Evolutionary conservation across 768 basidiomycete genomes (phyloP).

Genomic region (Hypholoma sublateritium): DNA sequence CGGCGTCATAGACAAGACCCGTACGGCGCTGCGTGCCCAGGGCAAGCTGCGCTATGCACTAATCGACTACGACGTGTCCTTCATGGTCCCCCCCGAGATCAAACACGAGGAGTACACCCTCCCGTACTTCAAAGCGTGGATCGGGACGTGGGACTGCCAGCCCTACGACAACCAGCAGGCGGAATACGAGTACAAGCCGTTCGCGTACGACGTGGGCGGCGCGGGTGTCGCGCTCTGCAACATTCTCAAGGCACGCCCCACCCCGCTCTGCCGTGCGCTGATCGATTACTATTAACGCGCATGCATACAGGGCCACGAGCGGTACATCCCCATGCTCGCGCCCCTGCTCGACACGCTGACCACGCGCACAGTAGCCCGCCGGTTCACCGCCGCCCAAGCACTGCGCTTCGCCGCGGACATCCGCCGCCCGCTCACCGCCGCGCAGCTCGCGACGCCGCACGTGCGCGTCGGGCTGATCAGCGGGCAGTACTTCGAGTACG

Average conservation of each 20-base stretch:
- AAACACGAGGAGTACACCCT: constrained; percentile 5
- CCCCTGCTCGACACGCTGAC: constrained; percentile 28
- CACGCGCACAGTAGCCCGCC: constrained; percentile 16
- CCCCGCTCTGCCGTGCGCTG: background rate
- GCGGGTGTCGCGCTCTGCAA: constrained; percentile 16
- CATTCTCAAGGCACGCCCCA: constrained; percentile 13
- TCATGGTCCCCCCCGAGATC: constrained; percentile 16
- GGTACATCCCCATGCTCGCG: constrained; percentile 22
- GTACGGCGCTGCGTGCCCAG: constrained; percentile 4
- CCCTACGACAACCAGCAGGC: constrained; percentile 18
- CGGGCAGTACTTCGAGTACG: background rate
- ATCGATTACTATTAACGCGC: background rate
- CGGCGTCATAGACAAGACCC: constrained; percentile 7
- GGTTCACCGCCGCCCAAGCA: constrained; percentile 26
- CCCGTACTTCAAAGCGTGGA: constrained; percentile 11
- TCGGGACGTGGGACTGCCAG: constrained; percentile 1
- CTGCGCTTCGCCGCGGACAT: constrained; percentile 23
- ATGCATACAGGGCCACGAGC: constrained; percentile 14
- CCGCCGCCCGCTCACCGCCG: background rate
- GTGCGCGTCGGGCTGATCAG: background rate
- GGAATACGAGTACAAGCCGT: constrained; percentile 27
- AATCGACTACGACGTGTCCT: constrained; percentile 20
- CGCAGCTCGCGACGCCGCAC: background rate
- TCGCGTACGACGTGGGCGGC: constrained; percentile 24
- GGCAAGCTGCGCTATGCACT: constrained; percentile 18